phyloP scores from a whole-genome alignment of 1,284 basidiomycete species.

The Testicularia cyperi region DNA sequence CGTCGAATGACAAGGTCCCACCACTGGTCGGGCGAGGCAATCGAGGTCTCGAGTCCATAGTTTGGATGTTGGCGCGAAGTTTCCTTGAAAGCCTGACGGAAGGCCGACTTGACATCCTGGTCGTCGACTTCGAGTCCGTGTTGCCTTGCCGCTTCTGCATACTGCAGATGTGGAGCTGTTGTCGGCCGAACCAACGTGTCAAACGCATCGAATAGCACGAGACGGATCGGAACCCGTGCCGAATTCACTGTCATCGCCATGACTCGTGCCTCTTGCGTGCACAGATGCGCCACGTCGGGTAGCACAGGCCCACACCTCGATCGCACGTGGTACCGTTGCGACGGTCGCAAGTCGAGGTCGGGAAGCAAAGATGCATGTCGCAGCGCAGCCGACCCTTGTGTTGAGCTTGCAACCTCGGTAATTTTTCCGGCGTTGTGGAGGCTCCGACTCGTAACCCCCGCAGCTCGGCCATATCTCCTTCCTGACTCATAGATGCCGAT shows the following conservation, averaged over 20 bases:
- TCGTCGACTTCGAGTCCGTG: slow-evolving; percentile 12
- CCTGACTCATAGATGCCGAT: too few species aligned
- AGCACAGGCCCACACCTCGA: too few species aligned
- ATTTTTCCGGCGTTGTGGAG: too few species aligned
- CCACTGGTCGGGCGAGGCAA: slow-evolving; percentile 38
- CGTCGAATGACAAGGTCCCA: slow-evolving; percentile 37
- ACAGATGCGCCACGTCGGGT: too few species aligned
- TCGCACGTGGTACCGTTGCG: too few species aligned
- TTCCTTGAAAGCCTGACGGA: slow-evolving; percentile 34
- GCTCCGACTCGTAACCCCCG: too few species aligned
- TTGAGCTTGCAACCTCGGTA: too few species aligned
- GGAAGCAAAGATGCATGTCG: too few species aligned
- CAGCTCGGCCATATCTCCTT: too few species aligned
- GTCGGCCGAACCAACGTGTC: slow-evolving; percentile 37
- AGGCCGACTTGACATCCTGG: slow-evolving; percentile 14
- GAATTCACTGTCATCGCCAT: slow-evolving; percentile 8
- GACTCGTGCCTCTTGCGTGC: too few species aligned
- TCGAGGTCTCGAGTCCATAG: slow-evolving; percentile 26
- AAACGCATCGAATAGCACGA: slow-evolving; percentile 46
- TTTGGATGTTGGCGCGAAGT: slow-evolving; percentile 25
- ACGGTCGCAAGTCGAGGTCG: too few species aligned
- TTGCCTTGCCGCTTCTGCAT: slow-evolving; percentile 19
- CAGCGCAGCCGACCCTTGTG: too few species aligned
- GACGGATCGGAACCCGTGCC: slow-evolving; percentile 10
- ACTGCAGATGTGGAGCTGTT: slow-evolving; percentile 37